Evolutionary conservation across 2,329 filamentous ascomycete genomes (phyloP), one percentile per base, ranked within the genome.

Genomic region (Orbilia ellipsospora): DNA sequence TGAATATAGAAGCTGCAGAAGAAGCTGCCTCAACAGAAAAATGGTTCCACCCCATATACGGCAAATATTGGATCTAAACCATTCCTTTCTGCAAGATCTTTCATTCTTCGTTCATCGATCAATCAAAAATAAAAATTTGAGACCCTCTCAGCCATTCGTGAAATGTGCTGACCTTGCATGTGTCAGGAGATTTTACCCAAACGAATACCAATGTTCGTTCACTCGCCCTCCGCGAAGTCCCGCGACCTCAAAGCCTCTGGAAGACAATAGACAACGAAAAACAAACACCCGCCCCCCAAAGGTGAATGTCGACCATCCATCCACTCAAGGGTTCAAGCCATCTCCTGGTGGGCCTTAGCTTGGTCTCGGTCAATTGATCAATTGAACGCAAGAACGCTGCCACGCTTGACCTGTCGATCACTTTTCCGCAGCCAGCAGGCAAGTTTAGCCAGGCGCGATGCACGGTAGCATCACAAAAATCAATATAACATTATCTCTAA

Each of bases 121-220:
- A 36, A 36, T 36, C 10, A 36, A 36, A 36, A 36, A 7, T 10
- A 7, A 36, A 36, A 36, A 10, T 36, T 36, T 36, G 31, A 36
- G 31, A 36, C 31, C 28, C 31, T 36, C 31, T 61, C 57, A 61
- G 57, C 57, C 42, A 42, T 36, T 50, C 57, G 20, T 60, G 36
- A 23, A 20, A 1, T 42, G 12, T 16, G 26, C 6, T 42, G 52
- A 8, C 13, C 13, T 23, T 31, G 31, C 28, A 31, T 31, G 16
- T n/a, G n/a, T 12, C 54, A n/a, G 18, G 51, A 28, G 20, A 26
- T 55, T 54, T 26, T 36, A 16, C 23, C 7, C n/a, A 20, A 20
- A 55, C 28, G 51, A 55, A 28, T 20, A 36, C 8, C 10, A 7
- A 36, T 6, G 5, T 36, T 36, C 31, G 31, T 55, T 26, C 23